phyloP scores from a whole-genome alignment of 345 rosid genomes.

The Aquilaria sinensis region DNA sequence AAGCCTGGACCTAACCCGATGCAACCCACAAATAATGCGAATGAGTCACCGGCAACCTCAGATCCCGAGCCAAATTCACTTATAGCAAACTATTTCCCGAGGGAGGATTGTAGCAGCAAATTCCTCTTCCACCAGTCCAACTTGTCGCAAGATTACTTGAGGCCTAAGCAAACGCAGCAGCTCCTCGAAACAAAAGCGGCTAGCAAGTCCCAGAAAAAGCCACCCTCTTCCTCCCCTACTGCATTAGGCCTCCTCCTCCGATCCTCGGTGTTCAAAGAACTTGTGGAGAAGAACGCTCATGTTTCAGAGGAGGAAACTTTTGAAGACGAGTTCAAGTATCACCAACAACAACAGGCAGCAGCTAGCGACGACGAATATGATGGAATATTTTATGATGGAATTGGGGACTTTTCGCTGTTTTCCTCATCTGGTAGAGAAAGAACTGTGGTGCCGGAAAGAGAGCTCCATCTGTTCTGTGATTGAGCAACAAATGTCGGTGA shows the following conservation, averaged over 20 bases:
- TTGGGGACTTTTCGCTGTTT: slow-evolving; percentile 25
- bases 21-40: slow-evolving; percentile 14
- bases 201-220: slow-evolving; percentile 15
- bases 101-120: slow-evolving; percentile 22
- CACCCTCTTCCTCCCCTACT: slow-evolving; percentile 31
- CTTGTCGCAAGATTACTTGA: slow-evolving; percentile 17
- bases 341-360: neutral
- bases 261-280: slow-evolving; percentile 48
- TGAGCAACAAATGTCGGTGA: neutral
- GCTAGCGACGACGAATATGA: slow-evolving; percentile 33
- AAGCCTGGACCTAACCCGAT: slow-evolving; percentile 26
- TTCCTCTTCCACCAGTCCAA: slow-evolving; percentile 17
- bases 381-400: slow-evolving; percentile 28
- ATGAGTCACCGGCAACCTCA: slow-evolving; percentile 13
- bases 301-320: slow-evolving; percentile 18
- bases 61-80: slow-evolving; percentile 16
- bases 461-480: slow-evolving; percentile 27
- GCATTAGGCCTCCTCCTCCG: slow-evolving; percentile 53
- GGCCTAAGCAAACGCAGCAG: slow-evolving; percentile 19
- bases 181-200: slow-evolving; percentile 14
- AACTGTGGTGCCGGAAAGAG: slow-evolving; percentile 28
- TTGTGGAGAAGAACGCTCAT: slow-evolving; percentile 44
- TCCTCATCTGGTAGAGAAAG: slow-evolving; percentile 23
- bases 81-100: slow-evolving; percentile 15
- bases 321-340: slow-evolving; percentile 28